phyloP scores from a whole-genome alignment of 2,329 filamentous ascomycete species.

The Xylariales sp. region DNA sequence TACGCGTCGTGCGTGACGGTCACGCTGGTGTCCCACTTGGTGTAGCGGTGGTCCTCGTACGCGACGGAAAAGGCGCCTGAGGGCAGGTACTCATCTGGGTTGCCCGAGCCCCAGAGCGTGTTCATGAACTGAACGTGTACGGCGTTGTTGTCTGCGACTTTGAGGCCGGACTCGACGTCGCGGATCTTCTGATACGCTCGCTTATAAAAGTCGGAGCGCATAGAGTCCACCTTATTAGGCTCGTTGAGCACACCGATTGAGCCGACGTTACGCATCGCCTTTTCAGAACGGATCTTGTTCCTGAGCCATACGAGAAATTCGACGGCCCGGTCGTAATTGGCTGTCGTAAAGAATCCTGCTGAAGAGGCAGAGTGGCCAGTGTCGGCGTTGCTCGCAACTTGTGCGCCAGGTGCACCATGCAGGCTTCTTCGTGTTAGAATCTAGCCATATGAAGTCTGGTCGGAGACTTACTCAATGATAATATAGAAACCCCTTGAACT shows the following conservation, averaged over 20 bases:
- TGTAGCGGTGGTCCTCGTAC: constrained; percentile 24
- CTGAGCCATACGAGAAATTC: constrained; percentile 46
- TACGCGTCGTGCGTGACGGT: constrained; percentile 32
- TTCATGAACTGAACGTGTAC: constrained; percentile 39
- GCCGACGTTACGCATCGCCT: constrained; percentile 42
- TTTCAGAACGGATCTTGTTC: constrained; percentile 36
- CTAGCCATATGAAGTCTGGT: too few relatives aligned
- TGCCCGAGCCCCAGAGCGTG: constrained; percentile 44
- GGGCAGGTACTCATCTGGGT: constrained; percentile 36
- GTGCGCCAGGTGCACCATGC: constrained; percentile 41
- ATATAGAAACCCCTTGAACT: constrained; percentile 40
- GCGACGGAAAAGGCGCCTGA: constrained; percentile 29
- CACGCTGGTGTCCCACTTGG: constrained; percentile 42
- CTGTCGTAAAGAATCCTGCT: constrained; percentile 43
- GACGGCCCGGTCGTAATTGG: constrained; percentile 44
- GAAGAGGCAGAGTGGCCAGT: constrained; percentile 29
- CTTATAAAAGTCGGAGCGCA: constrained; percentile 41
- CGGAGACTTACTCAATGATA: constrained; percentile 37
- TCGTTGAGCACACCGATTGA: constrained; percentile 49
- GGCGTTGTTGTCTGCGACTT: constrained; percentile 29
- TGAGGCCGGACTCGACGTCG: constrained; percentile 33
- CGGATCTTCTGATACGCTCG: constrained; percentile 37
- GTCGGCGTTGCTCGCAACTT: constrained; percentile 35
- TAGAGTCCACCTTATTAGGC: constrained; percentile 28
- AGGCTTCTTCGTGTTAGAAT: constrained; percentile 17